Conservation (phyloP, 1,139 yeast genomes). For the Pneumocystis wakefieldiae region DNA sequence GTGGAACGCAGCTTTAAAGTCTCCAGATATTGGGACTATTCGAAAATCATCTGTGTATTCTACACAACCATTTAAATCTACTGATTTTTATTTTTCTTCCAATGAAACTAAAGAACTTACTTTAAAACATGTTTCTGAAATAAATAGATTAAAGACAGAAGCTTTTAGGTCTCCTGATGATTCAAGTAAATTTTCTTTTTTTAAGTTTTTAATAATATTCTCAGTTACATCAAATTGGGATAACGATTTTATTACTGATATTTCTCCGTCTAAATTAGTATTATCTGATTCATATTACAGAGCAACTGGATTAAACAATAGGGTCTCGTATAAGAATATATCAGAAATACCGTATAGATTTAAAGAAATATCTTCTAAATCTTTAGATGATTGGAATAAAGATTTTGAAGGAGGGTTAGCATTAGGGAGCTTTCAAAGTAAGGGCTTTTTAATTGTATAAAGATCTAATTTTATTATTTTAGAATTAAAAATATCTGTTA, state of each 20-base stretch:
- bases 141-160: background rate
- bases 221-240: constrained; percentile 12
- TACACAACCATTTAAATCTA: background rate
- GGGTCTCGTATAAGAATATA: background rate
- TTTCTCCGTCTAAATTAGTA: background rate
- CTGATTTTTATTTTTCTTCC: background rate
- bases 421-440: background rate
- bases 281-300: background rate
- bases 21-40: background rate
- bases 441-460: background rate
- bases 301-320: background rate
- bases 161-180: constrained; percentile 1
- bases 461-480: background rate
- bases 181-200: background rate
- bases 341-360: background rate
- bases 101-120: background rate
- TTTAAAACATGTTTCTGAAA: background rate
- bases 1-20: constrained; percentile 18
- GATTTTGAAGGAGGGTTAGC: background rate
- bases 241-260: constrained; percentile 11
- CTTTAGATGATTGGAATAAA: background rate
- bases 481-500: background rate
- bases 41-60: background rate
- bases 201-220: background rate
- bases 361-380: background rate